phyloP scores from a whole-genome alignment of 345 rosid species.

The Citrus sinensis region DNA sequence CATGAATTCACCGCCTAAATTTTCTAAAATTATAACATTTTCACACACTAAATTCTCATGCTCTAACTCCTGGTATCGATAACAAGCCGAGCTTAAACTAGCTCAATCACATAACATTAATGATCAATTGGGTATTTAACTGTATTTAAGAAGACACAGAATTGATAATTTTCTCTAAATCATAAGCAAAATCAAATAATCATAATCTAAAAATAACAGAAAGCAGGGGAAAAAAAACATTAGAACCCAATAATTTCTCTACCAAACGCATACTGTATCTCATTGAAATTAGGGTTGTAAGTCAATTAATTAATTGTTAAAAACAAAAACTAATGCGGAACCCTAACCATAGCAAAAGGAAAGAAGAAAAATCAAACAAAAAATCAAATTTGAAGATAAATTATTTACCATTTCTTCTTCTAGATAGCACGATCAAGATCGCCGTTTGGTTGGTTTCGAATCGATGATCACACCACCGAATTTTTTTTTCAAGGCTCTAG shows the following conservation, averaged over 20 bases:
- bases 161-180: background rate
- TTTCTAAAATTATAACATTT: background rate
- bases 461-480: background rate
- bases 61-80: background rate
- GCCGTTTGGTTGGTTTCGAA: background rate
- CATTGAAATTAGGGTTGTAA: background rate
- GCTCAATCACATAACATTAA: background rate
- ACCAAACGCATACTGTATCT: background rate
- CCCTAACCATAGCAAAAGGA: background rate
- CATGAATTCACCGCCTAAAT: background rate
- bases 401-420: constrained; percentile 9
- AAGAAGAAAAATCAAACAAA: background rate
- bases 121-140: background rate
- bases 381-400: background rate
- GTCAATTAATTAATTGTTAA: too few species aligned
- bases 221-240: background rate
- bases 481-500: background rate
- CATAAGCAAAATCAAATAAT: background rate
- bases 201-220: background rate
- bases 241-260: background rate
- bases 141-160: background rate
- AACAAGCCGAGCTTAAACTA: background rate
- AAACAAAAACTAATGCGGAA: background rate
- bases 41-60: background rate
- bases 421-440: background rate